Evolutionary conservation across 2,329 filamentous ascomycete species (phyloP), one percentile per base, ranked within the genome.

Genomic region (Trichocomaceae sp.): DNA sequence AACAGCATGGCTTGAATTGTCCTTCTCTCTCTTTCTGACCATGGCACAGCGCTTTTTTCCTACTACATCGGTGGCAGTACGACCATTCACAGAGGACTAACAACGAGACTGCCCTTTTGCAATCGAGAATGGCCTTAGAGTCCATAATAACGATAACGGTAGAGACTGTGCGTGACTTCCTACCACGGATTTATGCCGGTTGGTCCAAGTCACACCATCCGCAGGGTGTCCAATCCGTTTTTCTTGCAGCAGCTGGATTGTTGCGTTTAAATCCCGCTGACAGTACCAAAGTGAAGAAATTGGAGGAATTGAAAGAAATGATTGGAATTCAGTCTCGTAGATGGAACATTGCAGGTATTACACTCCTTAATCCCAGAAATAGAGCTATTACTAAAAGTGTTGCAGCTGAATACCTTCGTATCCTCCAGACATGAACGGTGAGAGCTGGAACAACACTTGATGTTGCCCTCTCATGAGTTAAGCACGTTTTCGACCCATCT

Each of bases 331-430:
- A 50, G 37, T 50, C 37, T 8, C 20, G 35, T 19, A 50, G 48
- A 50, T 50, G 48, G 48, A 10, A 44, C 17, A 42, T 42, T 17
- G 48, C 48, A 50, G 48, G 48, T 44, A 33, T 22, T n/a, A n/a
- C n/a, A n/a, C n/a, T n/a, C n/a, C n/a, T n/a, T n/a, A n/a, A n/a
- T n/a, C n/a, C n/a, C n/a, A n/a, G n/a, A n/a, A n/a, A n/a, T n/a
- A n/a, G n/a, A n/a, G n/a, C n/a, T n/a, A n/a, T n/a, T n/a, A n/a
- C n/a, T n/a, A n/a, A n/a, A n/a, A n/a, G n/a, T n/a, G n/a, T n/a
- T n/a, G n/a, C n/a, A n/a, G n/a, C n/a, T n/a, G n/a, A n/a, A n/a
- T n/a, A n/a, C n/a, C n/a, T n/a, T n/a, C n/a, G n/a, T n/a, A n/a
- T n/a, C n/a, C n/a, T n/a, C n/a, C n/a, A n/a, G n/a, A n/a, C n/a